Conservation (phyloP, 1,139 yeast genomes). For the Pneumocystis oryctolagi region DNA sequence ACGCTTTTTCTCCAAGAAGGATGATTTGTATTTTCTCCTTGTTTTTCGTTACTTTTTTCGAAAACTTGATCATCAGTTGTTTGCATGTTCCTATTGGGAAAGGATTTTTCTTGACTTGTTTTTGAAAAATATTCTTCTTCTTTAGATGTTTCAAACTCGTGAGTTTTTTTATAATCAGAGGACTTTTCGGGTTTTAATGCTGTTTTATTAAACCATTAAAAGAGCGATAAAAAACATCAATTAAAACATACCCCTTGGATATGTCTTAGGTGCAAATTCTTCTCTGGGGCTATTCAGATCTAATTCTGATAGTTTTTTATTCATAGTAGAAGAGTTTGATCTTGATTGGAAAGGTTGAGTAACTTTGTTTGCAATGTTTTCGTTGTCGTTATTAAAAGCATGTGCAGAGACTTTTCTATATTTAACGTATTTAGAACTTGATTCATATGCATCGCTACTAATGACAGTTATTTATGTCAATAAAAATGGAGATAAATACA, state of each 20-base stretch:
- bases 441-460: neutral
- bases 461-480: neutral
- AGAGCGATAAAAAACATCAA: neutral
- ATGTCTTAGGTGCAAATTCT: neutral
- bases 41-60: neutral
- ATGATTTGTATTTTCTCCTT: neutral
- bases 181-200: neutral
- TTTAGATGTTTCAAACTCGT: neutral
- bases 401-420: neutral
- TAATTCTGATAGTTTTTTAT: neutral
- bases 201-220: neutral
- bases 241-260: neutral
- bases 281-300: neutral
- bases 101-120: no score
- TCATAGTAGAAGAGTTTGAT: neutral
- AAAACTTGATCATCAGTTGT: neutral
- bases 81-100: no score
- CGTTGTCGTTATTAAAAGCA: neutral
- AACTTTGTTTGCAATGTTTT: neutral
- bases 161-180: neutral
- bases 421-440: neutral
- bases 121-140: no score
- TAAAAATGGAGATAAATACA: neutral
- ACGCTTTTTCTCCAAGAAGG: neutral
- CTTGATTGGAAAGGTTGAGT: neutral